Conservation (phyloP, 108 stramenopile genomes). For the Parmales sp. region DNA sequence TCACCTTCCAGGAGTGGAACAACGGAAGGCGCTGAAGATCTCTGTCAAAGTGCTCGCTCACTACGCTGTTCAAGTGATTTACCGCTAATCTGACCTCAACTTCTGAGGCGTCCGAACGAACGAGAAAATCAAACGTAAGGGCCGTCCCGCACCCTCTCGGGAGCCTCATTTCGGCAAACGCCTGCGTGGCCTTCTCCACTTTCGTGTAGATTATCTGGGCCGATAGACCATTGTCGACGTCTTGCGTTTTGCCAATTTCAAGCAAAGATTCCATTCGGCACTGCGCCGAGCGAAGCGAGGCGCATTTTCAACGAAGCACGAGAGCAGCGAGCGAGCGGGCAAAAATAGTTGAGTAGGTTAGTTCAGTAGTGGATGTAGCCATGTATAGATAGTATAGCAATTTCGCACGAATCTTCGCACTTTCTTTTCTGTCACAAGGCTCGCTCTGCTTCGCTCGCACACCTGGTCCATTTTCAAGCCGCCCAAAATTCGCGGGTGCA, state of each 20-base stretch:
- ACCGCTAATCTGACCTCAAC: not conserved
- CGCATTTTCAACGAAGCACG: no score
- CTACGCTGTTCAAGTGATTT: not conserved
- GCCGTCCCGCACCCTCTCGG: not conserved
- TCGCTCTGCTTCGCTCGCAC: no score
- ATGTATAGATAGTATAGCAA: no score
- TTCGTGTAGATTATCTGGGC: not conserved
- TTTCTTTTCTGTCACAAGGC: no score
- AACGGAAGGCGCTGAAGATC: not conserved
- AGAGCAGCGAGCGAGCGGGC: no score
- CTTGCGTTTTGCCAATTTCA: not conserved
- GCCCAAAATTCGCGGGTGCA: not conserved
- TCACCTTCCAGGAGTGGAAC: constrained; percentile 5
- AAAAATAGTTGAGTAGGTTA: no score
- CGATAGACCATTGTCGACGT: not conserved
- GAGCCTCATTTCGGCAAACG: not conserved
- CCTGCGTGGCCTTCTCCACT: not conserved
- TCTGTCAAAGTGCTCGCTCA: constrained; percentile 3
- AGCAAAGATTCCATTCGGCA: not conserved
- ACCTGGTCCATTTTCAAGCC: constrained; percentile 3
- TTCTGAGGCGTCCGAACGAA: not conserved
- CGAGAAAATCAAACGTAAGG: not conserved
- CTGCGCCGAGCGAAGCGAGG: no score
- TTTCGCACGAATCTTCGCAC: no score
- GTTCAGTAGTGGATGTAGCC: no score